Base-by-base conservation (phyloP, 1,284 basidiomycete species). In the Cerioporus squamosus region DNA sequence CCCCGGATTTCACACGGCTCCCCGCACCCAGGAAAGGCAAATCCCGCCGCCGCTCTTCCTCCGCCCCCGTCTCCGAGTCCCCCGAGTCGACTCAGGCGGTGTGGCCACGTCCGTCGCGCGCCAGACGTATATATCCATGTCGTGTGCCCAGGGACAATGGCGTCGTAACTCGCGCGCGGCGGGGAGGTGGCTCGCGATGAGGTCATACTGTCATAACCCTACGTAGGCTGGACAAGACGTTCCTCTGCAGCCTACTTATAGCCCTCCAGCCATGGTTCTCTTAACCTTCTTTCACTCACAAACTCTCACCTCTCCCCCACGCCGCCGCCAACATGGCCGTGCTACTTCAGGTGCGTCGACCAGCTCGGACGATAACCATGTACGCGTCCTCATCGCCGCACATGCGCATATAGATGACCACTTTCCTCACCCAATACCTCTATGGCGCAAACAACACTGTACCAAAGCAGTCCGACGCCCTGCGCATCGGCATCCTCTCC, bases 401-500 rank as follows among this genome's bases (percentile, higher is more conserved):
- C 33, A 0, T n/a, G 3, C 22, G 8, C 15, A 22, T 39, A 12
- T 20, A 62, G 61, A 20, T 62, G 17, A 53, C 54, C 20, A 62
- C 61, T 10, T 62, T 62, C 46, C 42, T 62, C 18, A 53, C 59
- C 20, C 57, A 63, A 52, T 60, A 60, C 38, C 45, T 63, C 18
- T 55, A 60, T 39, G 55, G 48, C 29, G 47, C 55, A 12, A 47
- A 50, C 17, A 55, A 55, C 23, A 43, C 55, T 14, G 31, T 42
- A 3, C 45, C 55, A 8, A 60, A 60, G 31, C 31, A 50, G 12
- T 23, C 44, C 12, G 44, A 55, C 14, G 58, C 79, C 0, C 67
- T 87, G n/a, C 81, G 76, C 55, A 83, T 88, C 54, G 86, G 86
- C 1, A 80, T 88, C 39, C 71, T 89, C 7, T 86, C 87, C 12